Evolutionary conservation across 306 rosid species (phyloP).

Genomic region (Fragaria vesca): DNA sequence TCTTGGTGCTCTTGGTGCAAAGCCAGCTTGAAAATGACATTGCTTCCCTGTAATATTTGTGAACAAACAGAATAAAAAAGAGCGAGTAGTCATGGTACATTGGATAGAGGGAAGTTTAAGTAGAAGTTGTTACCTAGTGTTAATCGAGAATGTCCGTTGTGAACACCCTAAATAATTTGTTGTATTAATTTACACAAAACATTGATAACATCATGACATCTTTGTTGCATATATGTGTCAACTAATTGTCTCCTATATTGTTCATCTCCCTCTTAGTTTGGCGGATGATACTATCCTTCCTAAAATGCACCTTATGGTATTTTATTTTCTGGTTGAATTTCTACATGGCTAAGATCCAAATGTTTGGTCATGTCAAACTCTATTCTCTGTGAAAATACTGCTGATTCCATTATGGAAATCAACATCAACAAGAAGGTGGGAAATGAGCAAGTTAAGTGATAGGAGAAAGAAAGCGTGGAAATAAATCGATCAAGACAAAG

Average conservation of each 20-base stretch:
- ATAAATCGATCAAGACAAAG: neutral
- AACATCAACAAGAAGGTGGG: neutral
- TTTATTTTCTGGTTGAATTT: neutral
- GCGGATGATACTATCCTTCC: conserved; percentile 9
- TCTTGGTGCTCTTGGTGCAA: conserved; percentile 40
- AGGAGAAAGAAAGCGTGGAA: neutral
- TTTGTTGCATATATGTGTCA: conserved; percentile 12
- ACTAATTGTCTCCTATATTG: neutral
- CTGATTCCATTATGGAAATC: neutral
- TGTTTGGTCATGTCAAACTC: neutral
- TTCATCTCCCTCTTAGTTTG: neutral
- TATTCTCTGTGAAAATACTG: neutral
- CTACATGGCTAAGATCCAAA: neutral
- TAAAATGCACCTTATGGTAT: neutral
- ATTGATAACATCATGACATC: conserved; percentile 30
- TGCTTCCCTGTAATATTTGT: neutral
- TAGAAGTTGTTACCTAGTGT: conserved; percentile 26
- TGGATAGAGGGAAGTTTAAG: conserved; percentile 20
- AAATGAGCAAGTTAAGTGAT: neutral
- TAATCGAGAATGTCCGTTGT: conserved; percentile 9
- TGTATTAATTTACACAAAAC: conserved; percentile 7
- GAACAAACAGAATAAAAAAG: neutral
- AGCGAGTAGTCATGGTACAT: conserved; percentile 10
- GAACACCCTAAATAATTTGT: neutral
- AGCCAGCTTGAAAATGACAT: conserved; percentile 53